Percentiles rank a stretch among this genome's conserved stretches.
Evolutionary conservation across 768 basidiomycete species (phyloP).

Genomic region (Termitomyces sp.): DNA sequence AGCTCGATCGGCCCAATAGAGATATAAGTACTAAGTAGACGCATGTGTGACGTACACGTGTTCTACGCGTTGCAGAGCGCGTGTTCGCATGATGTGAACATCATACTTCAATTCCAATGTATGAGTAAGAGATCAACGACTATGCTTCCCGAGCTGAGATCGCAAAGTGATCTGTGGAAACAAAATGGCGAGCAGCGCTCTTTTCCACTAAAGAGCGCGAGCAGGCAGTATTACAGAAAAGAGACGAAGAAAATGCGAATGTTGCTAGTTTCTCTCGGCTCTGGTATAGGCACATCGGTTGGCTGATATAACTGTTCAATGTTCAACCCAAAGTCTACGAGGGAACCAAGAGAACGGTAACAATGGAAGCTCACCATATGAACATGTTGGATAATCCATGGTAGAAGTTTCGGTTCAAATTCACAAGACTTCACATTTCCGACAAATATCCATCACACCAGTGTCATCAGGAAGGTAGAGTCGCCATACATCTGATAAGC

Average conservation of each 20-base stretch:
- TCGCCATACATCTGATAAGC: neutral
- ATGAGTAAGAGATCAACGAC: neutral
- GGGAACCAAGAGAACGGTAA: neutral
- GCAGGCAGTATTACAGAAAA: neutral
- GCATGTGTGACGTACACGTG: constrained; percentile 14
- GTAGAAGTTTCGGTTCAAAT: neutral
- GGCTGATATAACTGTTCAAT: neutral
- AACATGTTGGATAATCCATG: neutral
- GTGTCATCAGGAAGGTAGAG: too few relatives aligned
- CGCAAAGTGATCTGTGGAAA: neutral
- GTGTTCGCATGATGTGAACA: neutral
- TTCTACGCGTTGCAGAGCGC: constrained; percentile 6
- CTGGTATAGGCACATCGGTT: too few relatives aligned
- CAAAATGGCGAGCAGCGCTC: too few relatives aligned
- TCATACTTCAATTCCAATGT: neutral
- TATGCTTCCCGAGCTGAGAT: too few relatives aligned
- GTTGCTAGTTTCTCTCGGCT: neutral
- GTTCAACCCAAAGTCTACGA: too few relatives aligned
- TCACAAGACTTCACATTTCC: neutral
- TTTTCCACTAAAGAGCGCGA: neutral
- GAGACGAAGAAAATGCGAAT: neutral
- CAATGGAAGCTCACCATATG: neutral
- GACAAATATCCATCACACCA: neutral
- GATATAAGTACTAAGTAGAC: neutral
- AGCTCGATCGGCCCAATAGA: neutral